Evolutionary conservation across 129 eudicot genomes (phyloP).

Genomic region (Centella asiatica): DNA sequence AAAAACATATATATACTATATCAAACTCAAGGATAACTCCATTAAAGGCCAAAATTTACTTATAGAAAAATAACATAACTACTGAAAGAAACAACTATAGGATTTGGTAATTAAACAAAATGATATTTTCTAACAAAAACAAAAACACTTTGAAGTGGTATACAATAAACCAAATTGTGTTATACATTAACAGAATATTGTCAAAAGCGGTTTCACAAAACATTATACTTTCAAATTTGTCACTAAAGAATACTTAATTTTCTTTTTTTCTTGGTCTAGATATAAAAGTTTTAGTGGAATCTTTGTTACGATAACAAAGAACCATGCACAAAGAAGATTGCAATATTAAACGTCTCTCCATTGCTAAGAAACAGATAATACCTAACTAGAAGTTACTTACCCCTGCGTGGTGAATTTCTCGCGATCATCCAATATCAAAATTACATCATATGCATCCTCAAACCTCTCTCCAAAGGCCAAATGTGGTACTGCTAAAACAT

Average conservation of each 20-base stretch:
- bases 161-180: too few relatives aligned
- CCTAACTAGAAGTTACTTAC: slow-evolving; percentile 28
- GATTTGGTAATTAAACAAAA: too few relatives aligned
- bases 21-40: not conserved
- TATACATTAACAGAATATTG: too few relatives aligned
- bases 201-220: too few relatives aligned
- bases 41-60: slow-evolving; percentile 3
- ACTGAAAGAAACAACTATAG: too few relatives aligned
- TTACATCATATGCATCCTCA: slow-evolving; percentile 67
- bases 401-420: slow-evolving; percentile 70
- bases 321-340: not conserved
- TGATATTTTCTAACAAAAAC: too few relatives aligned
- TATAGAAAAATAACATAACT: not conserved
- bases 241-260: too few relatives aligned
- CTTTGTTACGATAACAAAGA: not conserved
- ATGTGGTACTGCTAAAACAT: slow-evolving; percentile 62
- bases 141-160: too few relatives aligned
- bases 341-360: not conserved
- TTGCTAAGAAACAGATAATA: not conserved
- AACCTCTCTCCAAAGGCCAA: slow-evolving; percentile 60
- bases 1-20: not conserved
- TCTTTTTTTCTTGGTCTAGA: too few relatives aligned
- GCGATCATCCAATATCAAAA: slow-evolving; percentile 78
- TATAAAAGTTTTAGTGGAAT: not conserved
- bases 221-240: too few relatives aligned